Base-by-base conservation (phyloP, 768 basidiomycete genomes). In the Serendipita sp. region DNA sequence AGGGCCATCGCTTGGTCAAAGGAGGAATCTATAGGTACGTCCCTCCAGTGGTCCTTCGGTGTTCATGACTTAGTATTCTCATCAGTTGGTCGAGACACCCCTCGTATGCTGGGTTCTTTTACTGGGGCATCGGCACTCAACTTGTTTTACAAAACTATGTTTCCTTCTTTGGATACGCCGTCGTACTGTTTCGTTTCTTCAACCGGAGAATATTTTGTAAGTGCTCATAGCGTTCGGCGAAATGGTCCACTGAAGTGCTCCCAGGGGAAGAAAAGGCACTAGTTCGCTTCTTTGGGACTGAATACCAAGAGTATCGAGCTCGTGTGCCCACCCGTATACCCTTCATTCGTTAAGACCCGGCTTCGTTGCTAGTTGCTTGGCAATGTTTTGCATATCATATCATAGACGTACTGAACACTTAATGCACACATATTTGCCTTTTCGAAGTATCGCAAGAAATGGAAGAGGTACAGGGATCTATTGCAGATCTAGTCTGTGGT, bases 81-180 rank as follows among this genome's bases (percentile, higher is more conserved):
- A 10, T 13, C 68, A 91, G 90, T 4, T 88, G 83, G 82, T 86
- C 85, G 66, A 83, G 96, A 13, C 96, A 99, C 74, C 96, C 96
- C 10, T 96, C 95, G 0, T 99, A 99, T 69, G 83, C 90, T 1
- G 96, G 94, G 1, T 99, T 97, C 77, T 95, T 89, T 73, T 98
- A 95, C 73, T 98, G 96, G 96, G 93, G 92, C 0, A 70, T 99
- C 31, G 92, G 94, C 1, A 96, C 92, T 0, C 96, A 99, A 72
- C 74, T 98, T 43, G 81, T 91, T 0, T 78, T 98, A 23, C 92
- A 92, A 71, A 99, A 98, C 71, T 82, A 88, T 0, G 34, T 92
- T 15, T 83, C 84, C 13, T 84, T 89, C 67, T 48, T 84, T 1
- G 72, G 82, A 1, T 98, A 87, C 70, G 69, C 78, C 1, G 66